Evolutionary conservation across 2,329 filamentous ascomycete species (phyloP).

Genomic region (Cordyceps militaris): DNA sequence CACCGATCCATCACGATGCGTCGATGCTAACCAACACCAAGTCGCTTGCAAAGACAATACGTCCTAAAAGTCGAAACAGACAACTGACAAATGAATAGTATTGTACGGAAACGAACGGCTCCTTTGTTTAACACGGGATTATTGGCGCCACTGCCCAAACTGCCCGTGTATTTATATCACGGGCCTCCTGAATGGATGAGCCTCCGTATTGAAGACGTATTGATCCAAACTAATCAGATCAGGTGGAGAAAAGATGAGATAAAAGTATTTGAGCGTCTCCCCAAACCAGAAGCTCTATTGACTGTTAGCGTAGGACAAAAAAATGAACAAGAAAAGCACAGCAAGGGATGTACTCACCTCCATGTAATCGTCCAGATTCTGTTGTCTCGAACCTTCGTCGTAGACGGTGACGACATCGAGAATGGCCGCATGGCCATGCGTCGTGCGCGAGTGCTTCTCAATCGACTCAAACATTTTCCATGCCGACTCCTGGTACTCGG

Average conservation of each 20-base stretch:
- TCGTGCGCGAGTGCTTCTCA: slow-evolving; percentile 49
- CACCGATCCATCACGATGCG: not conserved
- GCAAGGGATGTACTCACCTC: slow-evolving; percentile 36
- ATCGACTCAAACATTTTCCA: slow-evolving; percentile 67
- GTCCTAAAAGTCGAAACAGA: too few relatives aligned
- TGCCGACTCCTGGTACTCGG: slow-evolving; percentile 56
- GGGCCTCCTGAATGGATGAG: slow-evolving; percentile 39
- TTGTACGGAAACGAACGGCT: not conserved
- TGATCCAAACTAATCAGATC: slow-evolving; percentile 50
- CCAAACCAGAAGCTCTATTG: slow-evolving; percentile 59
- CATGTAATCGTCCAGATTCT: slow-evolving; percentile 53
- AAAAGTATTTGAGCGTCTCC: slow-evolving; percentile 59
- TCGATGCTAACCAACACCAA: not conserved
- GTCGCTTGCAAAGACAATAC: too few relatives aligned
- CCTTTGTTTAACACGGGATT: not conserved
- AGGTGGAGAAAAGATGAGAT: slow-evolving; percentile 51
- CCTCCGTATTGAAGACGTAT: slow-evolving; percentile 52
- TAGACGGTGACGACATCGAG: slow-evolving; percentile 44
- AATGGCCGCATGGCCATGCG: slow-evolving; percentile 55
- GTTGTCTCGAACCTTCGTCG: slow-evolving; percentile 26
- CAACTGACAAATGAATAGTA: not conserved
- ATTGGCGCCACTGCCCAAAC: not conserved
- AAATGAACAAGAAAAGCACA: slow-evolving; percentile 25
- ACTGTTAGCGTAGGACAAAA: slow-evolving; percentile 78
- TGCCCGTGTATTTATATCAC: not conserved